Percentiles rank a stretch among this genome's conserved stretches.
These are phyloP conservation scores for Hypericum androsaemum DNA, from an alignment of 345 rosid genomes.

Conservation along the genomic window DNA sequence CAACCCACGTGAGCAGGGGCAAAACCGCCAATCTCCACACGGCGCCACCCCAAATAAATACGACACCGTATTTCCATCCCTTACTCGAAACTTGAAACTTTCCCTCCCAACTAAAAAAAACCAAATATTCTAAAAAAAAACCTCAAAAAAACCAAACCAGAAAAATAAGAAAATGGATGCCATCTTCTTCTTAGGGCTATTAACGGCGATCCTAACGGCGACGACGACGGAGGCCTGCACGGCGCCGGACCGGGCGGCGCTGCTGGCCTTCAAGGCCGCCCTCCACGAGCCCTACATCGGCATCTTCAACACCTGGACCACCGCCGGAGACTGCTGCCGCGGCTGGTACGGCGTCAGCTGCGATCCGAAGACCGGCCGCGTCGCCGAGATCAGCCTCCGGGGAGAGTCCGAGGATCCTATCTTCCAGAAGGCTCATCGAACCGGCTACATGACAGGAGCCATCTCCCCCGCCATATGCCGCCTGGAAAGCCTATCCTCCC, in stretches of 20 bases:
- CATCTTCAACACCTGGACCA: slow-evolving; percentile 76
- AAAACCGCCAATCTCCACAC: too few species aligned
- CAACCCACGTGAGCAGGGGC: too few species aligned
- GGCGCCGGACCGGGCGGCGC: slow-evolving; percentile 63
- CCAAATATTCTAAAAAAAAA: too few species aligned
- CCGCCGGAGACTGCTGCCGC: slow-evolving; percentile 61
- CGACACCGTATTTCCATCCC: too few species aligned
- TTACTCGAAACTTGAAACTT: too few species aligned
- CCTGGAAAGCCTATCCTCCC: slow-evolving; percentile 49
- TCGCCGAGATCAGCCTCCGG: slow-evolving; percentile 82
- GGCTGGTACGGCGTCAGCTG: slow-evolving; percentile 91
- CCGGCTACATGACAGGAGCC: slow-evolving; percentile 74
- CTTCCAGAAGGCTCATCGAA: slow-evolving; percentile 42
- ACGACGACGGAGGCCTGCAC: slow-evolving; percentile 44
- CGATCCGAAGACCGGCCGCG: slow-evolving; percentile 46
- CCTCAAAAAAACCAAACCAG: too few species aligned
- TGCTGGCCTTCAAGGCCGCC: slow-evolving; percentile 48
- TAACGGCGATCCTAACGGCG: slow-evolving; percentile 18
- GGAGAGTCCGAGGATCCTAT: slow-evolving; percentile 90
- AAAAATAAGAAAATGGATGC: neutral
- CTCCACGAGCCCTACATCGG: slow-evolving; percentile 64
- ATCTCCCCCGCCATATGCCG: slow-evolving; percentile 57
- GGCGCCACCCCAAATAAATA: too few species aligned
- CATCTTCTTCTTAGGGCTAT: neutral
- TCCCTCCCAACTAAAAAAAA: too few species aligned